phyloP scores from a whole-genome alignment of 2,329 filamentous ascomycete genomes.

The Xylariaceae sp. region DNA sequence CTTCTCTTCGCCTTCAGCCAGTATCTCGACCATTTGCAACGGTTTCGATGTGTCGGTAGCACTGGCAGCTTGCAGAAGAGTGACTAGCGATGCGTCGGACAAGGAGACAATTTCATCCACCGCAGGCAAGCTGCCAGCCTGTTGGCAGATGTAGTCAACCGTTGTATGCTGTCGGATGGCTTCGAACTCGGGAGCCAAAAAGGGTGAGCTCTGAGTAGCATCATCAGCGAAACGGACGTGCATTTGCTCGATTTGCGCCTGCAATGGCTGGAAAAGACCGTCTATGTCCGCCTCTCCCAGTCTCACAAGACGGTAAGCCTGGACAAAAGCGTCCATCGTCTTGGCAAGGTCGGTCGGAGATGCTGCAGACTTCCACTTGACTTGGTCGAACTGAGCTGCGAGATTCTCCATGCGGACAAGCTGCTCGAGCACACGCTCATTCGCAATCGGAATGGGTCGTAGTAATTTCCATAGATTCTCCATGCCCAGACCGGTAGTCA shows the following conservation, averaged over 20 bases:
- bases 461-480: conserved; percentile 70
- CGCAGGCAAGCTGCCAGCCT: conserved; percentile 22
- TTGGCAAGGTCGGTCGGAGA: conserved; percentile 48
- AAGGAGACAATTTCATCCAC: conserved; percentile 43
- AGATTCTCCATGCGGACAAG: conserved; percentile 50
- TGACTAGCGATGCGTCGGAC: conserved; percentile 41
- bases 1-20: conserved; percentile 33
- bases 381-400: conserved; percentile 53
- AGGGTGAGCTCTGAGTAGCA: conserved; percentile 37
- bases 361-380: conserved; percentile 54
- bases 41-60: conserved; percentile 35
- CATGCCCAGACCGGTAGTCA: conserved; percentile 74
- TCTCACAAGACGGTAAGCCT: conserved; percentile 54
- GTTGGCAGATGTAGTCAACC: conserved; percentile 34
- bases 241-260: conserved; percentile 47
- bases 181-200: conserved; percentile 53
- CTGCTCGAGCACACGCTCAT: conserved; percentile 41
- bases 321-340: conserved; percentile 50
- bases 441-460: conserved; percentile 55
- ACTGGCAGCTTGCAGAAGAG: conserved; percentile 41
- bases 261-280: conserved; percentile 45
- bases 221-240: conserved; percentile 43
- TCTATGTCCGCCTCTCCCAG: conserved; percentile 38
- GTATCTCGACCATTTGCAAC: conserved; percentile 45
- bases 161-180: conserved; percentile 48